Evolutionary conservation across 768 basidiomycete genomes (phyloP).

Genomic region (Boletus rubescentipes): DNA sequence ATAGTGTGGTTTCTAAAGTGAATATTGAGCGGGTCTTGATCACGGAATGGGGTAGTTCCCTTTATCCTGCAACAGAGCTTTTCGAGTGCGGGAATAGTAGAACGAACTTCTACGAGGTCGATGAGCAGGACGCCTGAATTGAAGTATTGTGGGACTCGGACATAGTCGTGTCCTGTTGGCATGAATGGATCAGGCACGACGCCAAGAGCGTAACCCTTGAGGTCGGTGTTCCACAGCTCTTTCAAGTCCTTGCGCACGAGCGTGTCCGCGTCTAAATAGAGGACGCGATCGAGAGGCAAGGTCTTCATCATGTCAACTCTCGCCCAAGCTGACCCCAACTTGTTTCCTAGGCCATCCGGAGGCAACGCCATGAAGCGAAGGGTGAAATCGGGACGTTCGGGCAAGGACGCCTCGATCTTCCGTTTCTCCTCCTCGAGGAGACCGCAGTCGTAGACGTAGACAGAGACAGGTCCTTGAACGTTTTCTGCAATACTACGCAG

Average conservation of each 20-base stretch:
- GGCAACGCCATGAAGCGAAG: slow-evolving; percentile 40
- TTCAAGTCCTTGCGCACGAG: slow-evolving; percentile 39
- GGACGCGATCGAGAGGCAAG: slow-evolving; percentile 45
- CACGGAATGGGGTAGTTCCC: slow-evolving; percentile 30
- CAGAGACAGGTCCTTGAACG: slow-evolving; percentile 38
- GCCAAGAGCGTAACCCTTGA: slow-evolving; percentile 39
- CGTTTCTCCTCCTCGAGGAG: slow-evolving; percentile 33
- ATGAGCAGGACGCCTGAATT: slow-evolving; percentile 52
- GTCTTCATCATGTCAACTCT: slow-evolving; percentile 43
- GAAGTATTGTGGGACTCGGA: slow-evolving; percentile 43
- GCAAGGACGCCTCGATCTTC: slow-evolving; percentile 28
- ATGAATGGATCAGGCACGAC: slow-evolving; percentile 45
- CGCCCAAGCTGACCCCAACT: slow-evolving; percentile 39
- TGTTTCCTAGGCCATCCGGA: slow-evolving; percentile 20
- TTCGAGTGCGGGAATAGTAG: slow-evolving; percentile 23
- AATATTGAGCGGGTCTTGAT: slow-evolving; percentile 50
- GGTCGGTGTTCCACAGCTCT: slow-evolving; percentile 44
- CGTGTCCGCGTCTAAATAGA: slow-evolving; percentile 32
- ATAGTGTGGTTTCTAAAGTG: slow-evolving; percentile 42
- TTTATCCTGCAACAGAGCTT: slow-evolving; percentile 22
- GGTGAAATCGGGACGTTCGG: slow-evolving; percentile 29
- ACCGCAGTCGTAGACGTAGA: slow-evolving; percentile 49
- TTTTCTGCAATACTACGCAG: slow-evolving; percentile 38
- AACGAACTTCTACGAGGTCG: slow-evolving; percentile 41
- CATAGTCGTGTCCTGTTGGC: slow-evolving; percentile 36